Evolutionary conservation across 2,329 filamentous ascomycete genomes (phyloP).

Genomic region (Colletotrichum sp.): DNA sequence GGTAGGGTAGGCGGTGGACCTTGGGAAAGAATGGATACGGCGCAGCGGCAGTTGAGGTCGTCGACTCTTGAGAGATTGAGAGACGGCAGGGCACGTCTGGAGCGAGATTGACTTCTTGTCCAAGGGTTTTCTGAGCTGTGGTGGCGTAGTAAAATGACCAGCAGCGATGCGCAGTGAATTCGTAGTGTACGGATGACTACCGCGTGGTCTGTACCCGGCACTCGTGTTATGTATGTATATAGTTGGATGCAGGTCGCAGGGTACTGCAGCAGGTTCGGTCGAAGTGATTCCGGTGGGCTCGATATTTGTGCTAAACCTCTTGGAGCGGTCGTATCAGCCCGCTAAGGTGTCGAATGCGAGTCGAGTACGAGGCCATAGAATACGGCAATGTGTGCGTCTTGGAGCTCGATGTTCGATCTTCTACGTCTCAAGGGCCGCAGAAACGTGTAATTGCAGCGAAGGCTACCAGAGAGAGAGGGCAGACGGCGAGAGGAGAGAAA

Average conservation of each 20-base stretch:
- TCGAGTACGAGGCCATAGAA: not conserved
- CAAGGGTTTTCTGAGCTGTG: not conserved
- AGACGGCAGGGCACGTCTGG: constrained; percentile 1
- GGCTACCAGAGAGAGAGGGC: not conserved
- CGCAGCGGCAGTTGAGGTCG: not conserved
- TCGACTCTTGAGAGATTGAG: not conserved
- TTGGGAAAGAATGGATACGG: not conserved
- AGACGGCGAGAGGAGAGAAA: not conserved
- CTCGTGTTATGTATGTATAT: not conserved
- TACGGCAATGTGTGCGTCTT: not conserved
- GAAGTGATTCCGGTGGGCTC: not conserved
- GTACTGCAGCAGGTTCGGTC: constrained; percentile 12
- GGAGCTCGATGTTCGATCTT: not conserved
- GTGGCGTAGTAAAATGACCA: constrained; percentile 3
- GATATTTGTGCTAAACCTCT: not conserved
- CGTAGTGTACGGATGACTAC: not conserved
- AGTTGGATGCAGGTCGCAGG: not conserved
- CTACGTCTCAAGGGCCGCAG: not conserved
- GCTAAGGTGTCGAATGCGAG: not conserved
- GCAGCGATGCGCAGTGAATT: not conserved
- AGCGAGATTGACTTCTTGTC: constrained; percentile 5
- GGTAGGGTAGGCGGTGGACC: not conserved
- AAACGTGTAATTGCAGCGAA: not conserved
- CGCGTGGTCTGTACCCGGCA: not conserved
- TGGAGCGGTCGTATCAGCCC: not conserved